These are phyloP conservation scores for Sporothrix pseudoabietina DNA, from an alignment of 2,329 filamentous ascomycete genomes.

Conservation along the genomic window DNA sequence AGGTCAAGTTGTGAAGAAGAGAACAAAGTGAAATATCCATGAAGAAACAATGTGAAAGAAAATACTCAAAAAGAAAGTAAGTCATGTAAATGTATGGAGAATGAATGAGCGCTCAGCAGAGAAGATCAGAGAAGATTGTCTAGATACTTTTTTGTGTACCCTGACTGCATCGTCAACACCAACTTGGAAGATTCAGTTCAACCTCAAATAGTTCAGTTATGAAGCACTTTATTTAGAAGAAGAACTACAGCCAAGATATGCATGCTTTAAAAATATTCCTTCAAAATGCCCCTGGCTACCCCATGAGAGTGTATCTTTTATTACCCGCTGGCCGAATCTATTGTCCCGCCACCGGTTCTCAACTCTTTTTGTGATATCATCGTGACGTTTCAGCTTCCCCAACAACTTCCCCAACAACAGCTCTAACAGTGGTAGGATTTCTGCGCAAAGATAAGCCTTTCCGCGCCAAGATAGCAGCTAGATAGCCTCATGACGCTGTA, in stretches of 20 bases:
- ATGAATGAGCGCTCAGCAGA: no score
- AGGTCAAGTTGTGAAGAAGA: not conserved
- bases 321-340: not conserved
- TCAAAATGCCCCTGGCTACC: no score
- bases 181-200: no score
- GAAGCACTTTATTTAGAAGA: not conserved
- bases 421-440: not conserved
- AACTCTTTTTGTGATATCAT: not conserved
- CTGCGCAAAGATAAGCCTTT: constrained; percentile 5
- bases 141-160: not conserved
- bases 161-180: not conserved
- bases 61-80: no score
- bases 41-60: no score
- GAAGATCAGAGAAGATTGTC: not conserved
- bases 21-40: not conserved
- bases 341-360: not conserved
- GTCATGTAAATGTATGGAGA: no score
- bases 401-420: constrained; percentile 4
- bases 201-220: no score
- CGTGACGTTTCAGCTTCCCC: not conserved
- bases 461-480: not conserved
- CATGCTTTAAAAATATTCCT: no score
- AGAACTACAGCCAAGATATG: not conserved
- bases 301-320: no score
- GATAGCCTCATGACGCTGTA: not conserved